Conservation (phyloP, 1,139 yeast genomes). For the Kazachstania sp. region DNA sequence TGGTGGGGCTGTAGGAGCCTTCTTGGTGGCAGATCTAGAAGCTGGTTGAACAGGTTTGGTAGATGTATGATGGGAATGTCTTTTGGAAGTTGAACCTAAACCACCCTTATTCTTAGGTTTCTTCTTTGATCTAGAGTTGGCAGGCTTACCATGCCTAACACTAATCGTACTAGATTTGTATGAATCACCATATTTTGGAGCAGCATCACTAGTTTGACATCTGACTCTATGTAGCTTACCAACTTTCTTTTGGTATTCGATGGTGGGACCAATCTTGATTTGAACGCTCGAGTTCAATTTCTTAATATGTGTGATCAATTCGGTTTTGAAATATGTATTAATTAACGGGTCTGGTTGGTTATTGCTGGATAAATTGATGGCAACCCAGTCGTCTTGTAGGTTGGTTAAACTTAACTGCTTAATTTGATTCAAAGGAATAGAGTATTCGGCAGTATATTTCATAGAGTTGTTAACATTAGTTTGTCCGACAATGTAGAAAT, state of each 20-base stretch:
- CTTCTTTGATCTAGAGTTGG: slow-evolving; percentile 57
- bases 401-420: slow-evolving; percentile 60
- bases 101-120: slow-evolving; percentile 44
- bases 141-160: slow-evolving; percentile 73
- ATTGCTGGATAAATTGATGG: slow-evolving; percentile 52
- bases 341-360: slow-evolving; percentile 70
- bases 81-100: not conserved
- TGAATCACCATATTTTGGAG: slow-evolving; percentile 56
- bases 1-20: slow-evolving; percentile 32
- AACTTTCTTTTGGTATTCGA: slow-evolving; percentile 84
- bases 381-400: slow-evolving; percentile 90
- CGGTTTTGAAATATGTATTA: slow-evolving; percentile 82
- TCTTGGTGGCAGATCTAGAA: slow-evolving; percentile 29
- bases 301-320: slow-evolving; percentile 69
- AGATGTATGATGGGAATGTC: slow-evolving; percentile 28
- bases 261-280: slow-evolving; percentile 61
- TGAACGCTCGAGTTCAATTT: slow-evolving; percentile 50
- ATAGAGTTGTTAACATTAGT: slow-evolving; percentile 65
- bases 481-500: slow-evolving; percentile 65
- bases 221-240: slow-evolving; percentile 73
- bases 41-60: slow-evolving; percentile 27
- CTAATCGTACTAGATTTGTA: slow-evolving; percentile 87
- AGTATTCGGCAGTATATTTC: slow-evolving; percentile 55
- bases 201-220: slow-evolving; percentile 49
- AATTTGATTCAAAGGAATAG: slow-evolving; percentile 54